Conservation (phyloP, 2,329 filamentous ascomycete species). For the Paradendryphiella salina region DNA sequence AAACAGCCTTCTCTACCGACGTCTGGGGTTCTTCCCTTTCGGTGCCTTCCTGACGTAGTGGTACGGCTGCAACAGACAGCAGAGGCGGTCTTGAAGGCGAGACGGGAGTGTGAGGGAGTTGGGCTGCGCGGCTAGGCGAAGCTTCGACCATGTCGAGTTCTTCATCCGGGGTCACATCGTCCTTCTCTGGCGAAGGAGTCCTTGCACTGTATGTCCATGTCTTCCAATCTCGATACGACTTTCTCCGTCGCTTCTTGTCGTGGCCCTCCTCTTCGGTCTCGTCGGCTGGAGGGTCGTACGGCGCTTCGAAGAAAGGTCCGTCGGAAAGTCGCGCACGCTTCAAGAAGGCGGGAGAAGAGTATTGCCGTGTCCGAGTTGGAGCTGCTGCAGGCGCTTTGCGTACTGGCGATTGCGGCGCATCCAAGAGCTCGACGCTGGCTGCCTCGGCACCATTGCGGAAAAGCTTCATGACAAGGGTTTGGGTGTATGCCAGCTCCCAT, state of each 20-base stretch:
- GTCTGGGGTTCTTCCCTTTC: neutral
- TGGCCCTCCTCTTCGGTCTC: conserved; percentile 63
- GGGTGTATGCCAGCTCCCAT: conserved; percentile 59
- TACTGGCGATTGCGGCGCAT: conserved; percentile 33
- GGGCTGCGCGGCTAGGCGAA: conserved; percentile 31
- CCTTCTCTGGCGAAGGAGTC: conserved; percentile 69
- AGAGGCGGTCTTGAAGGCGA: conserved; percentile 24
- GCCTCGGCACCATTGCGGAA: conserved; percentile 54
- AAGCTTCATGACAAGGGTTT: conserved; percentile 45
- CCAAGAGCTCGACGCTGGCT: conserved; percentile 59
- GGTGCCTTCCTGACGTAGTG: neutral
- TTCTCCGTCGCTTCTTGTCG: conserved; percentile 71
- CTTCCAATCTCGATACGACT: conserved; percentile 66
- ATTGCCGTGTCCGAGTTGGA: conserved; percentile 49
- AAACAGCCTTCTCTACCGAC: neutral
- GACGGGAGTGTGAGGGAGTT: conserved; percentile 34
- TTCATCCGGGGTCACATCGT: conserved; percentile 35
- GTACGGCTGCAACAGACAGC: conserved; percentile 5
- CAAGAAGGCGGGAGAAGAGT: conserved; percentile 74
- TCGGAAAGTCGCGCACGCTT: conserved; percentile 72
- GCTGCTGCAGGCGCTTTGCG: conserved; percentile 14
- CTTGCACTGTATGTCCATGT: conserved; percentile 75
- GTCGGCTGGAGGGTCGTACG: conserved; percentile 67
- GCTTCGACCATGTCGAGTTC: conserved; percentile 17
- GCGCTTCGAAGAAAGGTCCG: conserved; percentile 65